Evolutionary conservation across 306 rosid species (phyloP), one percentile per base, ranked within the genome.

Genomic region (Rosa chinensis): DNA sequence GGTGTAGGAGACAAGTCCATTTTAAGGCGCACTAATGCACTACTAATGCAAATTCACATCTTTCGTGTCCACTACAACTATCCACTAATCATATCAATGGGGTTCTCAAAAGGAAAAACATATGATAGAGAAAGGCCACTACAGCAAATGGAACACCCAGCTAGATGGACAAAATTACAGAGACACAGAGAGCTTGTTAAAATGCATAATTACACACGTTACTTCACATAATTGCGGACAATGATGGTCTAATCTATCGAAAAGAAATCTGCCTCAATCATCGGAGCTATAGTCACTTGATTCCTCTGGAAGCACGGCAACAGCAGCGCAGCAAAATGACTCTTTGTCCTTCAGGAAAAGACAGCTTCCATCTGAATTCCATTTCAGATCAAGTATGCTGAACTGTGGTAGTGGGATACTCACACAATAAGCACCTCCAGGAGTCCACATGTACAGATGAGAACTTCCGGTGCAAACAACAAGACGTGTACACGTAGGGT

Each of bases 281-380:
- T 95, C 99, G 7, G 99, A 95, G 83, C 94, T 90, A 76, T 89
- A 95, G 64, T 92, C 99, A 66, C 94, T 89, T 45, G 96, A 92
- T 76, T 94, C 97, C 59, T 92, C 99, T 35, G 86, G 89, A 77
- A 89, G 84, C 37, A 83, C 70, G 52, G 97, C 92, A 17, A 87
- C 85, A 32, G 93, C 92, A 71, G 93, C 97, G 44, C 99, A 95
- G 77, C 99, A 95, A 78, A 92, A 95, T 12, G 92, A 85, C 67
- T 95, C 99, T 79, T 93, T 95, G 81, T 95, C 98, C 90, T 92
- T 95, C 2, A 95, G 92, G 81, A 95, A 86, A 62, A 95, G 87
- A 80, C 99, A 92, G 84, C 99, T 91, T 44, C 99, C 99, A 89
- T 92, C 93, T 4, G 89, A 89, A 87, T 92, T 95, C 99, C 99